These are phyloP conservation scores for Paraphoma sp. DNA, from an alignment of 2,329 filamentous ascomycete genomes.

Conservation along the genomic window DNA sequence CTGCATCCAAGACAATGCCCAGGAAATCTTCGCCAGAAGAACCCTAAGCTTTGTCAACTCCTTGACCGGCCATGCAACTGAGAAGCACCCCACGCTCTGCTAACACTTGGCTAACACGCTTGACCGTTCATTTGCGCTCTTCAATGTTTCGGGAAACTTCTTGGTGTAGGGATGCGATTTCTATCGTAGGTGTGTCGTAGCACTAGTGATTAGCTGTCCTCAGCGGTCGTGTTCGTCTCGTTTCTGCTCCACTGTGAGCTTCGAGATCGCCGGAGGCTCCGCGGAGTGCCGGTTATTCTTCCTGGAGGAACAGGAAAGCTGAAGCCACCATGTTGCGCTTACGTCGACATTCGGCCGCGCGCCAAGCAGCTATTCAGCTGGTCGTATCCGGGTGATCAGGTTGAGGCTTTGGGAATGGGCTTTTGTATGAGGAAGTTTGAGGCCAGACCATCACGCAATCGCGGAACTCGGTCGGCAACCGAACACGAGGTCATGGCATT, in stretches of 20 bases:
- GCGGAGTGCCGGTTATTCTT: no score
- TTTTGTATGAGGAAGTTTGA: not conserved
- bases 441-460: not conserved
- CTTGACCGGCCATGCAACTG: constrained; percentile 6
- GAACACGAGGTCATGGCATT: not conserved
- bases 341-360: not conserved
- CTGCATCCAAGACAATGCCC: constrained; percentile 8
- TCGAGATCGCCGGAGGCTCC: no score
- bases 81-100: constrained; percentile 16
- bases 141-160: not conserved
- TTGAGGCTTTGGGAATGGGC: not conserved
- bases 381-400: not conserved
- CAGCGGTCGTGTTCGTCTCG: no score
- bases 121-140: constrained; percentile 2
- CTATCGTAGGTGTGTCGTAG: no score
- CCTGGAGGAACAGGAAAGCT: not conserved
- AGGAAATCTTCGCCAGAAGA: constrained; percentile 15
- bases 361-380: not conserved
- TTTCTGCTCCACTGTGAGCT: no score
- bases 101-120: constrained; percentile 13
- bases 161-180: not conserved
- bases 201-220: no score
- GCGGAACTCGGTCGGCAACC: not conserved
- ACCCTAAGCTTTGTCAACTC: constrained; percentile 10
- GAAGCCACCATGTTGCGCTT: not conserved